Percentiles rank a stretch among this genome's conserved stretches.
Conservation (phyloP, 2,329 filamentous ascomycete species). For the Ascocoryne sarcoides region DNA sequence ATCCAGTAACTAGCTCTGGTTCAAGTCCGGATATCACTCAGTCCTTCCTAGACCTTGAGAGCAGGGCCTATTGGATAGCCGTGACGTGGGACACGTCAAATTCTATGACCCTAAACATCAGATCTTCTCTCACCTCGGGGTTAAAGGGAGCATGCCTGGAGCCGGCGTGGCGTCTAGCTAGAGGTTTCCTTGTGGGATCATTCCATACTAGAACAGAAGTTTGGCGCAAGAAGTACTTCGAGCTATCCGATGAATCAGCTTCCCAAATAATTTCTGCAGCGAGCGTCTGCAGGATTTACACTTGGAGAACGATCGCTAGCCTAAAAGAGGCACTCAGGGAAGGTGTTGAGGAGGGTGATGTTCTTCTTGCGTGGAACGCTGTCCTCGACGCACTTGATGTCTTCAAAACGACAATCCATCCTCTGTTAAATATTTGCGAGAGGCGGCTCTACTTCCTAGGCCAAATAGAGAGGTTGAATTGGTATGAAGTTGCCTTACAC, state of each 20-base stretch:
- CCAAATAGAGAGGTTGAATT: slow-evolving; percentile 27
- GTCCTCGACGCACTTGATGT: slow-evolving; percentile 24
- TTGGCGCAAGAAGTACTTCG: too few species aligned
- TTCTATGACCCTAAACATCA: too few species aligned
- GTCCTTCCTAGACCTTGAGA: too few species aligned
- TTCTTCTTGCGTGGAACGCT: slow-evolving; percentile 20
- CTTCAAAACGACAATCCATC: slow-evolving; percentile 25
- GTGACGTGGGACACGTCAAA: too few species aligned
- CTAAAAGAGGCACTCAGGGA: slow-evolving; percentile 29
- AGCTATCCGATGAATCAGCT: slow-evolving; percentile 24
- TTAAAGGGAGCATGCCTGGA: too few species aligned
- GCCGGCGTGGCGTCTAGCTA: too few species aligned
- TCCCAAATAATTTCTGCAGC: slow-evolving; percentile 26
- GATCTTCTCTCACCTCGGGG: too few species aligned
- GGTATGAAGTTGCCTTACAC: slow-evolving; percentile 27
- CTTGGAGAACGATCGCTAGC: slow-evolving; percentile 26
- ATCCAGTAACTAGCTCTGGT: too few species aligned
- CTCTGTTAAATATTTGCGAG: slow-evolving; percentile 23
- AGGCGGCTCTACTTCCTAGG: slow-evolving; percentile 26
- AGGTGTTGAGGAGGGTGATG: slow-evolving; percentile 25
- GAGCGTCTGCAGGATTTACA: slow-evolving; percentile 22
- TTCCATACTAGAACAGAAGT: too few species aligned
- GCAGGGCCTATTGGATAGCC: too few species aligned
- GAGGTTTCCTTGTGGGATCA: too few species aligned
- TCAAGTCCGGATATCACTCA: too few species aligned